A percentile compares a stretch with the other conserved stretches of the same genome.
Conservation (phyloP, 306 rosid species). For the Fagus sylvatica region DNA sequence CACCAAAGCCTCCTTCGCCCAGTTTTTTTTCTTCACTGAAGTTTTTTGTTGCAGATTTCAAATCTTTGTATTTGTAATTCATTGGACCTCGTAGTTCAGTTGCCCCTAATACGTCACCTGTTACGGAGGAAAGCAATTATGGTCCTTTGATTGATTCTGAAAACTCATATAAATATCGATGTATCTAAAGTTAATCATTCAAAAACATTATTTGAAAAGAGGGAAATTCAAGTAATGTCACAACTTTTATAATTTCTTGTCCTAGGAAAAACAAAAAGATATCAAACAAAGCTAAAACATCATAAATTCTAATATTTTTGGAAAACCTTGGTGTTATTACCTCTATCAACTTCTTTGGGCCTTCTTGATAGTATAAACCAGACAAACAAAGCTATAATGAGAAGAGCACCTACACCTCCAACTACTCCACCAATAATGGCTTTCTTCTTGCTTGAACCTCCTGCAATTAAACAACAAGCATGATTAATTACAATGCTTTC, state of each 20-base stretch:
- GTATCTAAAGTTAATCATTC: not conserved
- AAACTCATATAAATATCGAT: not conserved
- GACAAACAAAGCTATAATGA: conserved; percentile 41
- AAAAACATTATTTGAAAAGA: not conserved
- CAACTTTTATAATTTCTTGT: not conserved
- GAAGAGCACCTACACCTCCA: conserved; percentile 57
- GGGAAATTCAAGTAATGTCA: not conserved
- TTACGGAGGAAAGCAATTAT: not conserved
- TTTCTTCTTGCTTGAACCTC: conserved; percentile 43
- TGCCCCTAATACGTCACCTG: conserved; percentile 65
- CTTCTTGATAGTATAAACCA: conserved; percentile 39
- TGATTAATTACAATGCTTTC: not conserved
- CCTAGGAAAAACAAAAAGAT: not conserved
- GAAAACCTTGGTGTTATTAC: conserved; percentile 28
- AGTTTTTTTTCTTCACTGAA: conserved; percentile 59
- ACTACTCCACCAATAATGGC: conserved; percentile 61
- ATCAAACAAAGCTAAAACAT: not conserved
- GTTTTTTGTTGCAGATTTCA: conserved; percentile 58
- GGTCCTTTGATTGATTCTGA: not conserved
- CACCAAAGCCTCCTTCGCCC: conserved; percentile 79
- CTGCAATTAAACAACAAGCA: conserved; percentile 1
- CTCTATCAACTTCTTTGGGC: conserved; percentile 42
- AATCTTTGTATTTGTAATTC: conserved; percentile 45
- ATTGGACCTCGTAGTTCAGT: conserved; percentile 64
- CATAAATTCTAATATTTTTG: not conserved